Evolutionary conservation across 345 rosid species (phyloP), one percentile per base, ranked within the genome.

Genomic region (Psidium guajava): DNA sequence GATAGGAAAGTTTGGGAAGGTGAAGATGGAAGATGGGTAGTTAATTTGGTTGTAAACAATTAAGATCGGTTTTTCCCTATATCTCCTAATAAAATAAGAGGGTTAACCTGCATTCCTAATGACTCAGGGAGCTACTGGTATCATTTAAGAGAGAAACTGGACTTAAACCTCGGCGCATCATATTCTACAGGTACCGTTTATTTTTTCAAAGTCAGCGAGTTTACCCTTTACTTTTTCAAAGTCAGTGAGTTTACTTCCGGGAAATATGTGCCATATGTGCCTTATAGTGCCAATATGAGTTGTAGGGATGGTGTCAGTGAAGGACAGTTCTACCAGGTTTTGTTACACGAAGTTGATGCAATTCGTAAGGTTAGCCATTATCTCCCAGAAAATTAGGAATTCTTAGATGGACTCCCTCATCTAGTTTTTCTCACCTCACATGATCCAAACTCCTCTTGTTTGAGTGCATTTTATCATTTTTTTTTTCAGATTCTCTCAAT

Each of bases 291-390:
- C 57, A 22, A 53, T 55, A 28, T 81, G 82, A 82, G 82, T 22
- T 88, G 49, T 89, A 96, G 99, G 90, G 99, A 96, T 90, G 99
- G 99, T 22, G 99, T 96, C 1, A 95, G 98, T 59, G 98, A 96
- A 88, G 99, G 99, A 22, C 99, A 96, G 49, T 96, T 96, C 83
- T 94, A 96, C 87, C 99, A 96, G 86, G 99, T 96, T 44, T 84
- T 96, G 88, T 88, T 94, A 82, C 91, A 94, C 81, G 99, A 96
- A 86, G 95, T 96, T 61, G 98, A 95, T 91, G 99, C 99, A 32
- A 96, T 96, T 52, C 96, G 98, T 1, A 95, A 94, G 97, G 99
- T 93, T 89, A 86, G 77, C 80, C 47, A 69, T 69, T 18, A 69
- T 69, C 47, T 20, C 25, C 25, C 47, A 36, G 80, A 69, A 18